These are phyloP conservation scores for Ogataea allantospora DNA, from an alignment of 805 yeast genomes.

Conservation along the genomic window DNA sequence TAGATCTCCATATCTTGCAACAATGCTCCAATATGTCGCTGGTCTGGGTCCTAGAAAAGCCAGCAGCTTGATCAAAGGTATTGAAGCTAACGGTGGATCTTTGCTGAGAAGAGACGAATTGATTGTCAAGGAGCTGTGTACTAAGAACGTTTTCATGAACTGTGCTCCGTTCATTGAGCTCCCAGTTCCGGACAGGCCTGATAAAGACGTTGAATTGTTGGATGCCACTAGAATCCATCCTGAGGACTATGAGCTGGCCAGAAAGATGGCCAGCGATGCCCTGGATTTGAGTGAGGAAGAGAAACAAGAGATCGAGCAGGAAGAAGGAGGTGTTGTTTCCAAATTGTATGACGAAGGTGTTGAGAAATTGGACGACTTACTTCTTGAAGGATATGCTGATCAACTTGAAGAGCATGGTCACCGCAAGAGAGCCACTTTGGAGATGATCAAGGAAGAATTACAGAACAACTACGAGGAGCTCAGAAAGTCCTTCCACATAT, in stretches of 20 bases:
- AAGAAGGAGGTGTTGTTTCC: constrained; percentile 73
- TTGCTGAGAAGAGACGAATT: constrained; percentile 73
- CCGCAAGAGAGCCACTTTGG: constrained; percentile 74
- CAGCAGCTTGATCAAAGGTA: constrained; percentile 75
- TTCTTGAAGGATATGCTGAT: constrained; percentile 87
- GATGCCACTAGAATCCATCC: constrained; percentile 98
- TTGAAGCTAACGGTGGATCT: constrained; percentile 66
- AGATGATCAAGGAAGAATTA: constrained; percentile 81
- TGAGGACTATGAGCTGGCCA: constrained; percentile 93
- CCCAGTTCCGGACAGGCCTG: constrained; percentile 55
- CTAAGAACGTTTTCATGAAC: constrained; percentile 82
- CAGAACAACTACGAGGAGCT: constrained; percentile 86
- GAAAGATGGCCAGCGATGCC: constrained; percentile 98
- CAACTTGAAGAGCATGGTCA: constrained; percentile 79
- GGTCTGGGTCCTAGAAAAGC: constrained; percentile 98
- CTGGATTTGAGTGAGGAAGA: constrained; percentile 95
- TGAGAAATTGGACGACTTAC: constrained; percentile 76
- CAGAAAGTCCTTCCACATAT: constrained; percentile 64
- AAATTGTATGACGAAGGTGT: constrained; percentile 71
- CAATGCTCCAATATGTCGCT: constrained; percentile 70
- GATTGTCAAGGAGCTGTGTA: constrained; percentile 73
- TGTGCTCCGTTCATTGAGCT: constrained; percentile 88
- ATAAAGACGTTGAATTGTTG: constrained; percentile 70
- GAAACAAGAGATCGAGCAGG: constrained; percentile 67
- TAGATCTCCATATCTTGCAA: constrained; percentile 68